Percentiles rank a stretch among this genome's conserved stretches.
These are phyloP conservation scores for Trichoderma harzianum DNA, from an alignment of 2,329 filamentous ascomycete genomes.

Conservation along the genomic window DNA sequence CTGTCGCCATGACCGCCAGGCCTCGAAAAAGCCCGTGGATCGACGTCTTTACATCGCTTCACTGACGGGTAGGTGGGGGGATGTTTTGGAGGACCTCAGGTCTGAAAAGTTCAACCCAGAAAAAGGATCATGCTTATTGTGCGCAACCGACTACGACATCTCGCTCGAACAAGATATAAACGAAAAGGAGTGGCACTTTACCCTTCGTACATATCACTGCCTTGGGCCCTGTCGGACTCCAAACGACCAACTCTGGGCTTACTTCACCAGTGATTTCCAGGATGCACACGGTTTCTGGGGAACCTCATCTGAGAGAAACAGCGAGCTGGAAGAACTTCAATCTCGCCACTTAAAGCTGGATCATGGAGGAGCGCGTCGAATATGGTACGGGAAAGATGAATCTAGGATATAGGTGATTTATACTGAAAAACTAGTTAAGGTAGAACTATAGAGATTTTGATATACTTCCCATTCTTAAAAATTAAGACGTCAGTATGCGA, in stretches of 20 bases:
- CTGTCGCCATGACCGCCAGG: background rate
- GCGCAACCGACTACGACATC: background rate
- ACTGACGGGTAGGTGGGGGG: too few relatives aligned
- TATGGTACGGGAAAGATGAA: too few relatives aligned
- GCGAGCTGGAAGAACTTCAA: background rate
- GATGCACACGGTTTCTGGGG: background rate
- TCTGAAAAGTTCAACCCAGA: background rate
- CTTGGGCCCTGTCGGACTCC: background rate
- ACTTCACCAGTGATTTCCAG: background rate
- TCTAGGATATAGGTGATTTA: too few relatives aligned
- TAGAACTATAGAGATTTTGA: too few relatives aligned
- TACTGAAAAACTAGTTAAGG: too few relatives aligned
- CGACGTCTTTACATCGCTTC: background rate
- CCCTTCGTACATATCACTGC: background rate
- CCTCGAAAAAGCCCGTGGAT: background rate
- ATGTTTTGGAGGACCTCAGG: background rate
- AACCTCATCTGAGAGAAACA: accelerated
- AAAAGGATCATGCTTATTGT: background rate
- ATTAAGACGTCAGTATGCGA: too few relatives aligned
- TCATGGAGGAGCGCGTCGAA: background rate
- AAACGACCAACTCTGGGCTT: background rate
- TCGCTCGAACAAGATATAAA: background rate
- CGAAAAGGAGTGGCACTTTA: background rate
- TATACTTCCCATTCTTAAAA: too few relatives aligned
- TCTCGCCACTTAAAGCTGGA: background rate